Evolutionary conservation across 139 green algal species (phyloP), one percentile per base, ranked within the genome.

Genomic region (Haematococcus sp.): DNA sequence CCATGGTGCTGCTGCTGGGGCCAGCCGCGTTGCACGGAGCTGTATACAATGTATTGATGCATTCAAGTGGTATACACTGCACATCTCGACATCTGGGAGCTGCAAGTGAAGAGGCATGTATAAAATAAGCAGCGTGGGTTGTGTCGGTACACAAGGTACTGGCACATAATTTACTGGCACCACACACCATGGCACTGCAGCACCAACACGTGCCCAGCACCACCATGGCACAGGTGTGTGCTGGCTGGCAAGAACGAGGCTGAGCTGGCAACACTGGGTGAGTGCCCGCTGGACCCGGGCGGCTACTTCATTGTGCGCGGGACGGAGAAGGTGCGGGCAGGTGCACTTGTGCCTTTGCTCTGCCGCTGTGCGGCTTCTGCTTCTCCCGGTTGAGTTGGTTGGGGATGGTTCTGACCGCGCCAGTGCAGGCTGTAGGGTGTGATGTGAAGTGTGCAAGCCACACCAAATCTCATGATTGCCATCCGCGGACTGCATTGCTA

Each of bases 211-310:
- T 44, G 44, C 25, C 27, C 25, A 46, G 4, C 27, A 40, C 28
- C 28, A 46, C 32, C 35, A 56, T 28, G 5, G 25, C 17, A 70
- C 76, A 88, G 83, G 71, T 89, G 84, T 64, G 72, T 85, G 63
- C 76, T 92, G 64, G 46, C 80, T 58, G 86, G 85, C 23, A 96
- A 97, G 77, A 86, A 68, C 51, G 94, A 99, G 74, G 71, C 84
- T 9, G 83, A 97, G 86, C 88, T 99, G 77, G 91, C 92, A 19
- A 73, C 81, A 40, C 84, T 97, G 68, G 90, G 85, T 0, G 96
- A 99, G 87, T 99, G 96, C 79, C 96, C 96, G 0, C 85, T 99
- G 65, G 96, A 99, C 79, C 93, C 96, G 1, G 96, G 96, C 0
- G 96, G 96, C 30, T 99, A 99, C 86, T 99, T 99, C 73, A 88